phyloP scores from a whole-genome alignment of 768 basidiomycete species.

The Lyophyllum atratum region DNA sequence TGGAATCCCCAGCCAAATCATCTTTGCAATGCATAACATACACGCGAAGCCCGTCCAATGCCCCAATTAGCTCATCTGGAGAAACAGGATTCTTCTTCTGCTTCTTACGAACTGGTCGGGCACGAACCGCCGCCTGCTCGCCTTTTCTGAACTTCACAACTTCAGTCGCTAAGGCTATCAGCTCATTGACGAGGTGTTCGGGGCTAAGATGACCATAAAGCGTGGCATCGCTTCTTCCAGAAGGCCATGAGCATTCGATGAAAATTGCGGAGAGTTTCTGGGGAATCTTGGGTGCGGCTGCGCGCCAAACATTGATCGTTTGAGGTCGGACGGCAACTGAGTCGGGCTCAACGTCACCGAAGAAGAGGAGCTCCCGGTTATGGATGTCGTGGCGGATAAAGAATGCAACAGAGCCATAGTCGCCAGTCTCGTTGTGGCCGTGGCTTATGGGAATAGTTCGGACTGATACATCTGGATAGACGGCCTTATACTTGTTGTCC shows the following conservation, averaged over 20 bases:
- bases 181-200: constrained; percentile 75
- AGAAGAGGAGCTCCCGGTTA: constrained; percentile 81
- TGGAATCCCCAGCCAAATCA: constrained; percentile 47
- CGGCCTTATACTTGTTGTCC: constrained; percentile 51
- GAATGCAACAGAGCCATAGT: constrained; percentile 82
- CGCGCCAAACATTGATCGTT: constrained; percentile 77
- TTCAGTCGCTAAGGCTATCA: constrained; percentile 67
- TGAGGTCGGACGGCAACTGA: constrained; percentile 57
- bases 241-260: constrained; percentile 92
- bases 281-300: constrained; percentile 77
- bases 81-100: constrained; percentile 39
- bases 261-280: constrained; percentile 76
- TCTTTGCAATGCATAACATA: constrained; percentile 91
- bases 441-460: constrained; percentile 72
- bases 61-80: constrained; percentile 48
- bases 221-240: constrained; percentile 62
- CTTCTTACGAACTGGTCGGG: constrained; percentile 38
- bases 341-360: constrained; percentile 94
- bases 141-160: constrained; percentile 49
- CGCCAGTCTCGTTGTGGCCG: constrained; percentile 55
- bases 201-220: constrained; percentile 91
- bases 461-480: constrained; percentile 61
- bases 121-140: constrained; percentile 22
- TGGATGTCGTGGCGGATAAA: constrained; percentile 73
- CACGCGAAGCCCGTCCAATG: constrained; percentile 62